A percentile compares a stretch with the other conserved stretches of the same genome.
Conservation (phyloP, 805 yeast species). For the Hanseniaspora taiwanica region DNA sequence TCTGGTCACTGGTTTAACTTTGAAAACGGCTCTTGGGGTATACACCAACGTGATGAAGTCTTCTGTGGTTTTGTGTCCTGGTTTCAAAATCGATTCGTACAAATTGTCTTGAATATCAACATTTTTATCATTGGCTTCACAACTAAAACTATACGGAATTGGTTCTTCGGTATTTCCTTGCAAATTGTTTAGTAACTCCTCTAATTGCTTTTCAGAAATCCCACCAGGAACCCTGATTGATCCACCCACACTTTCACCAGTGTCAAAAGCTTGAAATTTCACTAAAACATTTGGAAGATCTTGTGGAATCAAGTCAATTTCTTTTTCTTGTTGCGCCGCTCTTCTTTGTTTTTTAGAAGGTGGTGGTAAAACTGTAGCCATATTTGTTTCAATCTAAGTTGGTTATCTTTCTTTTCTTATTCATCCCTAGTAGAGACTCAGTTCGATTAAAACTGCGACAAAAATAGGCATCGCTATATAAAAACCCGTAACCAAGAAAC, state of each 20-base stretch:
- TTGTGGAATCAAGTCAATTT: slow-evolving; percentile 56
- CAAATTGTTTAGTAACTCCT: slow-evolving; percentile 72
- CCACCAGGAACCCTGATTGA: slow-evolving; percentile 85
- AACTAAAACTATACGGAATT: slow-evolving; percentile 77
- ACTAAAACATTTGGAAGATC: slow-evolving; percentile 81
- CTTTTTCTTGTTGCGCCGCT: slow-evolving; percentile 71
- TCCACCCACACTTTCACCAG: slow-evolving; percentile 78
- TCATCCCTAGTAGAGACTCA: too few species aligned
- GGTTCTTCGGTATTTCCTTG: slow-evolving; percentile 52
- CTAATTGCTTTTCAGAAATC: slow-evolving; percentile 73
- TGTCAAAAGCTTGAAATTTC: slow-evolving; percentile 83
- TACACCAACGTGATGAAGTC: slow-evolving; percentile 82
- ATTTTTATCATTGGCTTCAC: slow-evolving; percentile 34
- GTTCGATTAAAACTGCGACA: too few species aligned
- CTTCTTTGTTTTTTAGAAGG: slow-evolving; percentile 79
- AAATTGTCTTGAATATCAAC: slow-evolving; percentile 69
- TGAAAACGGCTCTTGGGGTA: slow-evolving; percentile 91
- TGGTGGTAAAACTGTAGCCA: slow-evolving; percentile 93
- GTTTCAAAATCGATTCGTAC: slow-evolving; percentile 70
- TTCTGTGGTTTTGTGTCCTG: slow-evolving; percentile 80
- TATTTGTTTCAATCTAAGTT: too few species aligned
- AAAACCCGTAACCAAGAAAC: too few species aligned
- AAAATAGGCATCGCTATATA: too few species aligned
- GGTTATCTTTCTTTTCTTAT: too few species aligned
- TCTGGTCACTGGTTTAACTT: slow-evolving; percentile 81